Base-by-base conservation (phyloP, 2,329 filamentous ascomycete genomes). In the Pseudocercospora fijiensis region DNA sequence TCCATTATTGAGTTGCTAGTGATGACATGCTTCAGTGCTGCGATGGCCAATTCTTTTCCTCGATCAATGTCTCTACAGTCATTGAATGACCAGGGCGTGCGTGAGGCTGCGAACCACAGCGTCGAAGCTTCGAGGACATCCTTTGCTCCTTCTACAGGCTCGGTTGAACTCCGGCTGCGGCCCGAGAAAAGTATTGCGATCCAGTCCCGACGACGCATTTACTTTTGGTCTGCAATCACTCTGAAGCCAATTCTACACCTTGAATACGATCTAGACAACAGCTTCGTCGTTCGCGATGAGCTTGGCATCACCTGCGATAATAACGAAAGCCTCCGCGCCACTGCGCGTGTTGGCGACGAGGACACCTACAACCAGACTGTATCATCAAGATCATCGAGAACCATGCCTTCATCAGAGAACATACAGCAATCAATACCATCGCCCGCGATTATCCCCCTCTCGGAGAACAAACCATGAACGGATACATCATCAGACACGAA, bases 241-340 rank as follows among this genome's bases (percentile, higher is more conserved):
- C 20, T 49, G 18, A 1, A 24, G 9, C 22, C 20, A 49, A 11
- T 9, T 49, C 20, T 49, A 26, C 20, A 11, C 18, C 24, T 22
- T 9, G 20, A 49, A 24, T 1, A n/a, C 2, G 18, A 13, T 49
- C 20, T 16, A 26, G 16, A 49, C 24, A 22, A 7, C 8, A 49
- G 20, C 16, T 18, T 28, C 47, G 18, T 20, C 49, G 5, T 26
- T 41, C 55, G 65, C 66, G 37, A 78, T 78, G 76, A 77, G 76
- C 67, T 41, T 78, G 59, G 70, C 74, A 68, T 72, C 72, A 58
- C 72, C 76, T 20, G 69, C 72, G 30, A 60, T 76, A 20, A 65
- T 77, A n/a, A 70, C 74, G 1, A 75, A 73, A 66, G 72, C 72
- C 28, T 72, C 74, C 43, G 65, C 70, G 41, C 75, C 75, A 57